Conservation (phyloP, 1,284 basidiomycete genomes). For the Ceratorhiza oryzae-sativae region DNA sequence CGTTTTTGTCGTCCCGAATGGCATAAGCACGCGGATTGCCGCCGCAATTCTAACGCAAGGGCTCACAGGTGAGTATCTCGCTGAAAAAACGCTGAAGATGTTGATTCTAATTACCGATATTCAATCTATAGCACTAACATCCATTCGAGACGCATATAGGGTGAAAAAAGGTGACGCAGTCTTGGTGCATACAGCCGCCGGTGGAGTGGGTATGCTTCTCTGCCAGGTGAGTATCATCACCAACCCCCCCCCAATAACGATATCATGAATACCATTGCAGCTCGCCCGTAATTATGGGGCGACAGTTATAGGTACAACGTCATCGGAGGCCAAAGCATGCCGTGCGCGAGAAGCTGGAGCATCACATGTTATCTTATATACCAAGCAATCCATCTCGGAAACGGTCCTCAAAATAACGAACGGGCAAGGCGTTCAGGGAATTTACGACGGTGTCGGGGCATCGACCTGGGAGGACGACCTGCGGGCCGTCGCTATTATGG, state of each 20-base stretch:
- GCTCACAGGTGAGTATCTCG: slow-evolving; percentile 73
- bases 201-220: slow-evolving; percentile 64
- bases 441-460: slow-evolving; percentile 90
- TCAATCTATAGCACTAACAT: slow-evolving; percentile 61
- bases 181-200: slow-evolving; percentile 91
- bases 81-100: no score
- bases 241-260: slow-evolving; percentile 1
- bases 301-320: slow-evolving; percentile 92
- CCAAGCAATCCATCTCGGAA: slow-evolving; percentile 66
- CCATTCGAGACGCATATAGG: slow-evolving; percentile 83
- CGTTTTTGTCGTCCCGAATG: slow-evolving; percentile 65
- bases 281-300: slow-evolving; percentile 67
- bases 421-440: slow-evolving; percentile 83
- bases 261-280: slow-evolving; percentile 44
- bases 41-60: slow-evolving; percentile 78
- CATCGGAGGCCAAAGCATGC: slow-evolving; percentile 81
- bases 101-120: no score
- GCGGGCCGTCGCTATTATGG: slow-evolving; percentile 78
- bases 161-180: slow-evolving; percentile 78
- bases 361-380: slow-evolving; percentile 86
- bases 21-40: slow-evolving; percentile 68
- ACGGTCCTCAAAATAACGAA: slow-evolving; percentile 79
- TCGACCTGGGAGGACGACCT: slow-evolving; percentile 82
- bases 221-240: slow-evolving; percentile 54
- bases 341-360: slow-evolving; percentile 83